phyloP scores from a whole-genome alignment of 345 rosid species.

The Barbarea vulgaris region DNA sequence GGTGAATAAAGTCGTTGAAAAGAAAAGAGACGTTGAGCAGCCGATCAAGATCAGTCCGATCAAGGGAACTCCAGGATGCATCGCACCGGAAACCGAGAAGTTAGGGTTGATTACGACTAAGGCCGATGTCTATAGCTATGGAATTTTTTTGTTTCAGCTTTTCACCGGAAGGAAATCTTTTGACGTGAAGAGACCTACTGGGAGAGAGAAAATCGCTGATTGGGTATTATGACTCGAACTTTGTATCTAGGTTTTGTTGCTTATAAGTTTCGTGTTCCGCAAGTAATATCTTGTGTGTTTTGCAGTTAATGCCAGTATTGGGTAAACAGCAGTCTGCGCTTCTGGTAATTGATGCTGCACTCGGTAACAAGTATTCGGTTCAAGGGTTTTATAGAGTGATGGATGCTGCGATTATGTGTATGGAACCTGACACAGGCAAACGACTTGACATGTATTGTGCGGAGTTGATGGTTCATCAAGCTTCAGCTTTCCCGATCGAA shows the following conservation, averaged over 20 bases:
- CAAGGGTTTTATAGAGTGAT: slow-evolving; percentile 13
- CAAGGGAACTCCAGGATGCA: slow-evolving; percentile 79
- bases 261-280: background rate
- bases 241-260: background rate
- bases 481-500: background rate
- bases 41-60: slow-evolving; percentile 50
- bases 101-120: slow-evolving; percentile 59
- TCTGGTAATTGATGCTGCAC: background rate
- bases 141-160: slow-evolving; percentile 68
- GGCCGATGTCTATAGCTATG: slow-evolving; percentile 82
- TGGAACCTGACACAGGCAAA: background rate
- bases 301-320: background rate
- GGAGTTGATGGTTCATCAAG: background rate
- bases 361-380: background rate
- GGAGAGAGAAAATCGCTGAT: background rate
- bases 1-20: slow-evolving; percentile 44
- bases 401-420: slow-evolving; percentile 2
- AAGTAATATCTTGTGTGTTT: background rate
- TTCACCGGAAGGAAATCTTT: slow-evolving; percentile 68
- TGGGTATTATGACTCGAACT: slow-evolving; percentile 9
- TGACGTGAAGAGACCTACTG: slow-evolving; percentile 41
- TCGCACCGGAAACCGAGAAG: slow-evolving; percentile 41
- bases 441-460: slow-evolving; percentile 5
- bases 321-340: background rate
- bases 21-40: slow-evolving; percentile 54